phyloP scores from a whole-genome alignment of 257 asterid genomes.

The Plantago ovata region DNA sequence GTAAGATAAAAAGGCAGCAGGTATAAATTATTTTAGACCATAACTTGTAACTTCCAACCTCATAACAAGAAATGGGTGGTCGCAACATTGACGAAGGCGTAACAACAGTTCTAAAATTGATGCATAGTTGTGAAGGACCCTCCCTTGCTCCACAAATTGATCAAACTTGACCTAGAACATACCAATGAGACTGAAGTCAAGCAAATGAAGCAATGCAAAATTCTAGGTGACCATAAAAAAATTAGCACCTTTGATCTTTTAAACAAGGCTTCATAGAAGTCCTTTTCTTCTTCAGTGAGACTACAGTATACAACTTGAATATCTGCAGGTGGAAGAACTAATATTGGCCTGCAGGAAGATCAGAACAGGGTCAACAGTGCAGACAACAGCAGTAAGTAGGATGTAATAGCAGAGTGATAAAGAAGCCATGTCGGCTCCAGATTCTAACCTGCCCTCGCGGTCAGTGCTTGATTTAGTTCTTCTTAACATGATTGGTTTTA shows the following conservation, averaged over 20 bases:
- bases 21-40: background rate
- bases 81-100: conserved; percentile 99
- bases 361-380: conserved; percentile 5
- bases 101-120: conserved; percentile 91
- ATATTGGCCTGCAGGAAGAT: conserved; percentile 59
- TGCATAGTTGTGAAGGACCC: conserved; percentile 96
- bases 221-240: conserved; percentile 6
- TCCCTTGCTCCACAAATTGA: conserved; percentile 97
- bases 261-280: conserved; percentile 91
- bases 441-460: conserved; percentile 76
- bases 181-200: conserved; percentile 16
- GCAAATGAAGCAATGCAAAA: conserved; percentile 15
- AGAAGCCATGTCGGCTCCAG: conserved; percentile 11
- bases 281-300: conserved; percentile 77
- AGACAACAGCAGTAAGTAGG: conserved; percentile 22
- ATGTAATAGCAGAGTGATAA: conserved; percentile 8
- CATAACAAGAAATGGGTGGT: conserved; percentile 96
- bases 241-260: conserved; percentile 76
- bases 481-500: conserved; percentile 88
- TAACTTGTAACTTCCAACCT: conserved; percentile 46
- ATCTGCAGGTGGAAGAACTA: conserved; percentile 93
- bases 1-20: background rate
- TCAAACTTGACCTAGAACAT: conserved; percentile 75
- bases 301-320: conserved; percentile 81
- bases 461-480: conserved; percentile 92